Evolutionary conservation across 108 stramenopile genomes (phyloP).

Genomic region (Parietichytrium sp.): DNA sequence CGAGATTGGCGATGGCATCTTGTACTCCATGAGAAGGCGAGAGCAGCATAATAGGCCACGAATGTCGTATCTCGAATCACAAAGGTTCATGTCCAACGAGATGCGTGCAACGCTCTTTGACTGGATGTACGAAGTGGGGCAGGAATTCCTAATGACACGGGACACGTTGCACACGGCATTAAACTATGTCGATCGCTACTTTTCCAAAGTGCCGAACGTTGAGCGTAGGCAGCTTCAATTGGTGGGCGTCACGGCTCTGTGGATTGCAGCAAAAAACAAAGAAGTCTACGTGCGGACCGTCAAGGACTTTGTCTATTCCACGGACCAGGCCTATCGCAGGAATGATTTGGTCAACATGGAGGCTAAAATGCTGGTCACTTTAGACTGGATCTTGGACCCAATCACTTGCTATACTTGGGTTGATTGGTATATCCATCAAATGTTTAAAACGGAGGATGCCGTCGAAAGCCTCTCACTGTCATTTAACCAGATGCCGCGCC

Average conservation of each 20-base stretch:
- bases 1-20: constrained; percentile 5
- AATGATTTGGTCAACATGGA: background rate
- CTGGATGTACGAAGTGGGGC: constrained; percentile 37
- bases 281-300: constrained; percentile 5
- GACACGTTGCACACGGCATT: constrained; percentile 32
- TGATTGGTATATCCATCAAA: constrained; percentile 11
- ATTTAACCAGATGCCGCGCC: too few species aligned
- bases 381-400: constrained; percentile 19
- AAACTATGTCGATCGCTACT: background rate
- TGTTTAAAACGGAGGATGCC: background rate
- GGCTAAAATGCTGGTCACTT: background rate
- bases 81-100: background rate
- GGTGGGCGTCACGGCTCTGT: constrained; percentile 26
- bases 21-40: background rate
- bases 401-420: constrained; percentile 18
- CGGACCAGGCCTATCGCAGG: background rate
- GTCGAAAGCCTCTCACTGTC: background rate
- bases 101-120: constrained; percentile 37
- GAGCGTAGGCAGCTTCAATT: background rate
- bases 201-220: background rate
- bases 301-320: constrained; percentile 7
- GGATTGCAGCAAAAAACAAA: constrained; percentile 22
- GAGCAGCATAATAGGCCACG: constrained; percentile 12
- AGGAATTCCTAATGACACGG: constrained; percentile 11
- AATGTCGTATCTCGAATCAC: background rate